A percentile compares a stretch with the other conserved stretches of the same genome.
These are phyloP conservation scores for Hanseniaspora valbyensis DNA, from an alignment of 805 yeast genomes.

Conservation along the genomic window DNA sequence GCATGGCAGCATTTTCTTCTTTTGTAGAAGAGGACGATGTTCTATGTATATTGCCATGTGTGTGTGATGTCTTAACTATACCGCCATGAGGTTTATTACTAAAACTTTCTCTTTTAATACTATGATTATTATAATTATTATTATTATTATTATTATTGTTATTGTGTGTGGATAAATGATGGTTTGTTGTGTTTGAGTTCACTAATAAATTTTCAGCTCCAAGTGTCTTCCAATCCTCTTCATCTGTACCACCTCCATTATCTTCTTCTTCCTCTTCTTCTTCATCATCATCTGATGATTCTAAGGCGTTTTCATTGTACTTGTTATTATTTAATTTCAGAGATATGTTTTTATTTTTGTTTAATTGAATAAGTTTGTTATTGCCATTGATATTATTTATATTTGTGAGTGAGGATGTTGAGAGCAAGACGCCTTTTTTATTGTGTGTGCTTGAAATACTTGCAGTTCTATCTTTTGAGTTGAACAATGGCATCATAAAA, in stretches of 20 bases:
- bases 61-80: background rate
- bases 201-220: conserved; percentile 55
- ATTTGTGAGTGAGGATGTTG: conserved; percentile 16
- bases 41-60: background rate
- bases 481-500: conserved; percentile 7
- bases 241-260: conserved; percentile 62
- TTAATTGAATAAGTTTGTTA: conserved; percentile 7
- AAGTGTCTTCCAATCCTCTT: conserved; percentile 90
- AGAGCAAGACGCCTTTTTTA: conserved; percentile 9
- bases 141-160: too few species aligned
- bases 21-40: background rate
- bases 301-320: conserved; percentile 9
- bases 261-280: background rate
- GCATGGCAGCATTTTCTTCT: conserved; percentile 26
- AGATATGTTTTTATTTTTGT: background rate
- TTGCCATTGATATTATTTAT: conserved; percentile 16
- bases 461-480: conserved; percentile 2
- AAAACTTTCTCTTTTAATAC: too few species aligned
- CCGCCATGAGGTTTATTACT: conserved; percentile 17
- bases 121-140: too few species aligned
- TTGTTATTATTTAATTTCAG: background rate
- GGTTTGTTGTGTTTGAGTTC: conserved; percentile 15
- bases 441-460: conserved; percentile 1
- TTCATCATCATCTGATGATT: conserved; percentile 10
- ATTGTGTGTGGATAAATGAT: background rate